These are phyloP conservation scores for Coelastrella sp. DNA, from an alignment of 139 green algal genomes.

Conservation along the genomic window DNA sequence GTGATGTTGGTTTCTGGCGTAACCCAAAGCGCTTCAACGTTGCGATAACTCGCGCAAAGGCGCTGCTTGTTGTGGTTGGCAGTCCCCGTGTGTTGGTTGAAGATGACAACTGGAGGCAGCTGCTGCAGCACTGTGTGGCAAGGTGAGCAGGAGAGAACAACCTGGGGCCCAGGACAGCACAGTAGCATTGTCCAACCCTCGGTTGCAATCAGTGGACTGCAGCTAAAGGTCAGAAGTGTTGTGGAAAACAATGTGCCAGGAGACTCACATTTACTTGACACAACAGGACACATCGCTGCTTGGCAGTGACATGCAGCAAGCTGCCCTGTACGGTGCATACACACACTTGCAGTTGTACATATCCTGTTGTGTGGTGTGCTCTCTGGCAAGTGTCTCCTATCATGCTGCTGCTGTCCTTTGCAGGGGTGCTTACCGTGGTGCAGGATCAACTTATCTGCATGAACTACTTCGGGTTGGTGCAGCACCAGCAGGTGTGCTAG, in stretches of 20 bases:
- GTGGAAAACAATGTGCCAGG: too few relatives aligned
- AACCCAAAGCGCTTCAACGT: slow-evolving; percentile 95
- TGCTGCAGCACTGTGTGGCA: slow-evolving; percentile 54
- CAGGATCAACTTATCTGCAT: slow-evolving; percentile 46
- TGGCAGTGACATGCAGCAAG: neutral
- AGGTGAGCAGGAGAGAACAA: too few relatives aligned
- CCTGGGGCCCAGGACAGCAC: too few relatives aligned
- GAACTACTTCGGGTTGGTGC: slow-evolving; percentile 17
- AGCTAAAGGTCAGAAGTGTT: too few relatives aligned
- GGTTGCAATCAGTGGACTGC: too few relatives aligned
- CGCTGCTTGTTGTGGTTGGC: neutral
- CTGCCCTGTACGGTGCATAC: neutral
- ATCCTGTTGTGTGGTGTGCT: neutral
- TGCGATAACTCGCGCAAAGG: slow-evolving; percentile 86
- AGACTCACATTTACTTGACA: too few relatives aligned
- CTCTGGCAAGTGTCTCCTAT: too few relatives aligned
- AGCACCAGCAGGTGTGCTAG: neutral
- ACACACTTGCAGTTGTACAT: neutral
- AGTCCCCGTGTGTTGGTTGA: neutral
- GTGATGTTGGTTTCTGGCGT: slow-evolving; percentile 79
- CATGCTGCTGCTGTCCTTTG: neutral
- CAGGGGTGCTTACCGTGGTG: slow-evolving; percentile 56
- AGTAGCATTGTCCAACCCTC: too few relatives aligned
- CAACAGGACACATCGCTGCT: slow-evolving; percentile 13
- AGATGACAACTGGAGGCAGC: slow-evolving; percentile 68